Conservation (phyloP, 495 filamentous ascomycete species). For the Daldinia concentrica region DNA sequence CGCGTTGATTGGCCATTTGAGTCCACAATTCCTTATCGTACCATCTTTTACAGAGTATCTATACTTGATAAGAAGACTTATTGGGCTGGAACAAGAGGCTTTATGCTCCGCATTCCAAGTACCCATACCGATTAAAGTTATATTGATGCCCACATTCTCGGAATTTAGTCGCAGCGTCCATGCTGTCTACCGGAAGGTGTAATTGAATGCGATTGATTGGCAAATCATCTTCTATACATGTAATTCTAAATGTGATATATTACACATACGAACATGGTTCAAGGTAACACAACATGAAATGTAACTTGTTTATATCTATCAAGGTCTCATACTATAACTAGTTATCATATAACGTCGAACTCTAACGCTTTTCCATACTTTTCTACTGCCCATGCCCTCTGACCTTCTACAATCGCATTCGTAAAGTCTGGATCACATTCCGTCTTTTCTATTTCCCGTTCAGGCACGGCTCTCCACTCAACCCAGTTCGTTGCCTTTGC, state of each 20-base stretch:
- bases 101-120: too few species aligned
- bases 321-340: not conserved
- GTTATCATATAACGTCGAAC: constrained; percentile 19
- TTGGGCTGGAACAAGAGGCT: too few species aligned
- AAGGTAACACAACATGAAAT: not conserved
- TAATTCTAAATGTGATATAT: not conserved
- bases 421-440: constrained; percentile 43
- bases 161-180: constrained; percentile 13
- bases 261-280: not conserved
- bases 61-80: constrained; percentile 1
- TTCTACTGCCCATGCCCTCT: constrained; percentile 39
- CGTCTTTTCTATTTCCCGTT: constrained; percentile 26
- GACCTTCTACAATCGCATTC: constrained; percentile 36
- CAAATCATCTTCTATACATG: constrained; percentile 1
- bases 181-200: not conserved
- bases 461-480: constrained; percentile 43
- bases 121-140: constrained; percentile 2
- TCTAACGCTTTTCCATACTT: constrained; percentile 20
- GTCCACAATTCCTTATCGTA: constrained; percentile 23
- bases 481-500: constrained; percentile 58
- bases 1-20: constrained; percentile 11
- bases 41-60: constrained; percentile 7
- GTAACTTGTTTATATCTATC: not conserved
- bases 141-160: not conserved
- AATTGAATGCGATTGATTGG: constrained; percentile 13